phyloP scores from a whole-genome alignment of 768 basidiomycete genomes.

The Pleurotus citrinopileatus region DNA sequence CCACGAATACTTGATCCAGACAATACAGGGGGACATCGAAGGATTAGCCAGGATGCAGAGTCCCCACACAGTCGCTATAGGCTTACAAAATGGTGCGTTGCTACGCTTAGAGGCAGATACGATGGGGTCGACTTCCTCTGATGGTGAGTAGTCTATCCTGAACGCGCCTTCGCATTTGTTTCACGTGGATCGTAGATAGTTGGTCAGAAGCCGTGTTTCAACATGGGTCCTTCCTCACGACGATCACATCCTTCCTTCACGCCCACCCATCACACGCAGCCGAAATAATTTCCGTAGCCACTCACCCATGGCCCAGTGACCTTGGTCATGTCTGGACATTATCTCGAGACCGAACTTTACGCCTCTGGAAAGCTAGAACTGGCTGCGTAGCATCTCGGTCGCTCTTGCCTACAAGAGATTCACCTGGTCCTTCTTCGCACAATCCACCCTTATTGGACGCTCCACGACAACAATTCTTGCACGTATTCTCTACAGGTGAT shows the following conservation, averaged over 20 bases:
- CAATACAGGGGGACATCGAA: slow-evolving; percentile 36
- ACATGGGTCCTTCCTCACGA: slow-evolving; percentile 63
- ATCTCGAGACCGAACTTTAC: slow-evolving; percentile 80
- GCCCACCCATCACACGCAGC: slow-evolving; percentile 43
- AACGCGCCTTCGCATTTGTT: slow-evolving; percentile 12
- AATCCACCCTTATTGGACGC: slow-evolving; percentile 38
- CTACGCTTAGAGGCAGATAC: slow-evolving; percentile 68
- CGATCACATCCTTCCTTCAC: slow-evolving; percentile 64
- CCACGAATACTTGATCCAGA: slow-evolving; percentile 66
- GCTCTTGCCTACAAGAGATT: slow-evolving; percentile 30
- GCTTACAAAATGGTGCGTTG: slow-evolving; percentile 57
- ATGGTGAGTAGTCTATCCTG: slow-evolving; percentile 45
- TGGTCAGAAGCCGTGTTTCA: slow-evolving; percentile 69
- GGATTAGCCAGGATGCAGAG: slow-evolving; percentile 66
- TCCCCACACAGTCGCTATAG: slow-evolving; percentile 62
- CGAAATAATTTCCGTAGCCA: slow-evolving; percentile 70
- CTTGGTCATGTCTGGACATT: slow-evolving; percentile 78
- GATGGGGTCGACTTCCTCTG: slow-evolving; percentile 47
- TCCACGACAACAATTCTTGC: slow-evolving; percentile 62
- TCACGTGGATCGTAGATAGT: slow-evolving; percentile 44
- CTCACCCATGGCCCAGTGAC: slow-evolving; percentile 74
- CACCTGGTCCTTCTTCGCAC: not conserved
- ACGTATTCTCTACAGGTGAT: slow-evolving; percentile 53
- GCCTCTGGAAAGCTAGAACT: slow-evolving; percentile 79
- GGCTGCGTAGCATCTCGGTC: slow-evolving; percentile 67